Evolutionary conservation across 2,329 filamentous ascomycete species (phyloP), one percentile per base, ranked within the genome.

Genomic region (Beauveria asiatica): DNA sequence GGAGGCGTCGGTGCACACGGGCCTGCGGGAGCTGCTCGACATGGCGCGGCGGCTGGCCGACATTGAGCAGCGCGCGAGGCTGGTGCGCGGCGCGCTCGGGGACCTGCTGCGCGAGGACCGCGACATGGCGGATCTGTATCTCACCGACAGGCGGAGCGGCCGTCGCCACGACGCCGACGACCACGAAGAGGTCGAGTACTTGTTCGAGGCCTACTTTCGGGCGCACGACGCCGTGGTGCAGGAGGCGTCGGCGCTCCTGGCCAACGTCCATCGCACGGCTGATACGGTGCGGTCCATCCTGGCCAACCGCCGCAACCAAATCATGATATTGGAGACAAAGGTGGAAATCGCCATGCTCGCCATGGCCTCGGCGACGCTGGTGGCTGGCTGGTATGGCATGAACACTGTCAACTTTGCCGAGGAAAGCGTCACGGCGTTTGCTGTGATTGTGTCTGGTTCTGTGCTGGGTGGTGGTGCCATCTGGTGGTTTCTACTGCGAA

Each of bases 401-500:
- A 74, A 74, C 60, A 66, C 73, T 9, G 60, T 72, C 17, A 74
- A 73, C 53, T 71, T 69, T 48, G 62, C 70, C n/a, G 72, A 74
- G 59, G 70, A 73, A 2, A 68, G 63, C n/a, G 33, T 62, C 0
- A 65, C 57, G 16, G 72, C 69, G 7, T 73, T 74, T 65, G 59
- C 25, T 0, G 56, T 53, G 9, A 52, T 63, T 11, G 52, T 44
- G n/a, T 27, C 59, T 27, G 19, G 33, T 13, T 61, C 54, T 9
- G 16, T 61, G 25, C 1, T 63, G 1, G 59, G 59, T 9, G 61
- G 53, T 9, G 56, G 44, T n/a, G 27, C 57, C 19, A 62, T 62
- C 10, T 63, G 59, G 62, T 39, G 57, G 56, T n/a, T 56, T 23
- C 23, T 57, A 7, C 57, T 60, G 21, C 42, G 57, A 3, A 55